Conservation (phyloP, 2,329 filamentous ascomycete genomes). For the Epichloe sylvatica region DNA sequence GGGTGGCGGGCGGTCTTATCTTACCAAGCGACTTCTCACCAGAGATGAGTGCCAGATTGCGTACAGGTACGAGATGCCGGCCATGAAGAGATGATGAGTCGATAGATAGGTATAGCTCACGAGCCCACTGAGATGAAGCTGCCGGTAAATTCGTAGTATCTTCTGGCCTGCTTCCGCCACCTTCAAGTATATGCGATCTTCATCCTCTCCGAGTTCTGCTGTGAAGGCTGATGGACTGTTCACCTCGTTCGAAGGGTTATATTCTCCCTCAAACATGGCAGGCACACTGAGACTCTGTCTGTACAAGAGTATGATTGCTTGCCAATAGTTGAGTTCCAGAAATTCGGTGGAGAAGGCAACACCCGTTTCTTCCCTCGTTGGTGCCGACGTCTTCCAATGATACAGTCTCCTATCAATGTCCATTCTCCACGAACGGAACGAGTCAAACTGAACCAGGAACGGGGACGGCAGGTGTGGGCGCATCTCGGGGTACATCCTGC, state of each 20-base stretch:
- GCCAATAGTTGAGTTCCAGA: conserved; percentile 93
- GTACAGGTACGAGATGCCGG: conserved; percentile 89
- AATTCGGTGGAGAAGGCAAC: conserved; percentile 85
- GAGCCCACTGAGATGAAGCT: conserved; percentile 72
- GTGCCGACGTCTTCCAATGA: conserved; percentile 77
- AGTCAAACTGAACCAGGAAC: conserved; percentile 70
- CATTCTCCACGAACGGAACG: conserved; percentile 75
- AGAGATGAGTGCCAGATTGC: conserved; percentile 92
- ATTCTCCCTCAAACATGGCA: conserved; percentile 68
- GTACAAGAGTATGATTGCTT: conserved; percentile 91
- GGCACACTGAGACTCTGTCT: conserved; percentile 80
- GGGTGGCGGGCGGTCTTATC: conserved; percentile 14
- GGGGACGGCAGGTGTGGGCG: conserved; percentile 69
- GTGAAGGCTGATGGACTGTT: conserved; percentile 48
- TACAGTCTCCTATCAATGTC: conserved; percentile 73
- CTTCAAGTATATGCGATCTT: conserved; percentile 85
- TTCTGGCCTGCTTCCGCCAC: conserved; percentile 91
- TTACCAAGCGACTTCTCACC: conserved; percentile 72
- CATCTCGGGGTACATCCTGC: conserved; percentile 56
- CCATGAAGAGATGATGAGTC: conserved; percentile 95
- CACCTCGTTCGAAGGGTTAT: conserved; percentile 49
- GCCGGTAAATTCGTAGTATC: conserved; percentile 78
- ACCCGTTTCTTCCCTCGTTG: conserved; percentile 63
- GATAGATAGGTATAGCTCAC: conserved; percentile 95
- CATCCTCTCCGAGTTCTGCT: conserved; percentile 59